Evolutionary conservation across 176 grass and related monocot genomes (phyloP).

Genomic region (Oryza officinalis): DNA sequence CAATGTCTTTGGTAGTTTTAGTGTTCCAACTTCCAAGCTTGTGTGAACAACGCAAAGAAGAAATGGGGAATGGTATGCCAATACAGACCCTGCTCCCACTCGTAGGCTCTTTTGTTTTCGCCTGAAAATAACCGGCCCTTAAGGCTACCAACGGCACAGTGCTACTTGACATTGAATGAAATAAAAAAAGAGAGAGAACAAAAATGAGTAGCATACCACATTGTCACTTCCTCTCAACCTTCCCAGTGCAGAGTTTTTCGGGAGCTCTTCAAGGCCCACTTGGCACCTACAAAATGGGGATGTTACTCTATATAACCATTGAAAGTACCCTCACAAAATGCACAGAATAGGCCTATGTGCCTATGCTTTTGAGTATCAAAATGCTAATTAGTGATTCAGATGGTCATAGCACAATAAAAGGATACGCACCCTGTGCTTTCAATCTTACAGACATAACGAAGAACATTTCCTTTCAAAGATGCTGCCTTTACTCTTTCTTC

Average conservation of each 20-base stretch:
- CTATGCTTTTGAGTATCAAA: background rate
- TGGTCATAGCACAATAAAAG: background rate
- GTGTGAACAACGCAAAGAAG: background rate
- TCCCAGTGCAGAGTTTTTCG: slow-evolving; percentile 82
- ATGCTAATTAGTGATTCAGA: background rate
- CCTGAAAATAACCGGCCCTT: slow-evolving; percentile 13
- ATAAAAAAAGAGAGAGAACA: background rate
- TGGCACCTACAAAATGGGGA: slow-evolving; percentile 61
- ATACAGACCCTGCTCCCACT: background rate
- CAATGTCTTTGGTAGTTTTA: background rate
- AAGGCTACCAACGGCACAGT: background rate
- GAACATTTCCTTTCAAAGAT: slow-evolving; percentile 81
- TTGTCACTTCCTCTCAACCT: slow-evolving; percentile 97
- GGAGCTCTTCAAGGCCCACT: slow-evolving; percentile 77
- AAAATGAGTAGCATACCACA: slow-evolving; percentile 60
- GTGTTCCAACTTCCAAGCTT: background rate
- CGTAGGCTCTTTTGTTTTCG: background rate
- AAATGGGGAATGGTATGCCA: background rate
- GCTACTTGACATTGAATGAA: background rate
- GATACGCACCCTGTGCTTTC: slow-evolving; percentile 54
- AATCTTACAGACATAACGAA: slow-evolving; percentile 80
- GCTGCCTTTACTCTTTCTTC: slow-evolving; percentile 67
- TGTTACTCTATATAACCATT: background rate
- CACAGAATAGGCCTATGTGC: background rate
- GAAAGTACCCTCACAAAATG: background rate